A percentile compares a stretch with the other conserved stretches of the same genome.
Conservation (phyloP, 2,329 filamentous ascomycete species). For the Pestalotiopsis sp. region DNA sequence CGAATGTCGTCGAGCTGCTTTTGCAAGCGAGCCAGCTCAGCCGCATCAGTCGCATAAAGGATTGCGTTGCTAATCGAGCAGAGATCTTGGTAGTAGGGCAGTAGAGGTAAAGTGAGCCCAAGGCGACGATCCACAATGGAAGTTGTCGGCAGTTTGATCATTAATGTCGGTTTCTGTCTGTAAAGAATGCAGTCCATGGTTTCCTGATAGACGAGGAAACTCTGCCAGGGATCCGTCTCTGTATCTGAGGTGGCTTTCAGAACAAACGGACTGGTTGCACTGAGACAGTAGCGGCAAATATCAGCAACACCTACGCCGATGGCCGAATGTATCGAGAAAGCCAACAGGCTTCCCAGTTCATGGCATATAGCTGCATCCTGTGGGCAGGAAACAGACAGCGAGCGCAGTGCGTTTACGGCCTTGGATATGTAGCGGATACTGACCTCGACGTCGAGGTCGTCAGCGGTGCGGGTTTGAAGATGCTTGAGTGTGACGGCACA, state of each 20-base stretch:
- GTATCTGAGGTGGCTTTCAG: conserved; percentile 15
- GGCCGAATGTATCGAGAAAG: conserved; percentile 26
- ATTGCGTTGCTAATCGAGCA: conserved; percentile 28
- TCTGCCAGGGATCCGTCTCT: conserved; percentile 20
- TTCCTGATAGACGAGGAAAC: conserved; percentile 26
- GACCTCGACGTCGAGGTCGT: conserved; percentile 9
- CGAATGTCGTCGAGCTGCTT: conserved; percentile 24
- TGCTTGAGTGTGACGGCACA: conserved; percentile 25
- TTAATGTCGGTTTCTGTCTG: conserved; percentile 24
- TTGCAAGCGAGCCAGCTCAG: conserved; percentile 17
- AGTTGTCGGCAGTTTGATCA: conserved; percentile 15
- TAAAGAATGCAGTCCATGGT: conserved; percentile 29
- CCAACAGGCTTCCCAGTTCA: conserved; percentile 23
- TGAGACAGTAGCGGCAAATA: conserved; percentile 27
- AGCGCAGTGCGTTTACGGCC: conserved; percentile 25
- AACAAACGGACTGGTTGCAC: conserved; percentile 22
- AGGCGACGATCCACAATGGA: conserved; percentile 23
- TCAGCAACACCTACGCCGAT: conserved; percentile 28
- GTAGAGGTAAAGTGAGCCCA: conserved; percentile 27
- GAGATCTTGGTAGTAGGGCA: conserved; percentile 30
- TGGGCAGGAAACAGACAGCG: conserved; percentile 20
- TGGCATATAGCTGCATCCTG: conserved; percentile 25
- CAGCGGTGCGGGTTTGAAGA: conserved; percentile 17
- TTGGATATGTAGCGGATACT: conserved; percentile 20
- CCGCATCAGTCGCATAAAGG: conserved; percentile 16